Evolutionary conservation across 1,284 basidiomycete species (phyloP).

Genomic region (Fomitopsis palustris): DNA sequence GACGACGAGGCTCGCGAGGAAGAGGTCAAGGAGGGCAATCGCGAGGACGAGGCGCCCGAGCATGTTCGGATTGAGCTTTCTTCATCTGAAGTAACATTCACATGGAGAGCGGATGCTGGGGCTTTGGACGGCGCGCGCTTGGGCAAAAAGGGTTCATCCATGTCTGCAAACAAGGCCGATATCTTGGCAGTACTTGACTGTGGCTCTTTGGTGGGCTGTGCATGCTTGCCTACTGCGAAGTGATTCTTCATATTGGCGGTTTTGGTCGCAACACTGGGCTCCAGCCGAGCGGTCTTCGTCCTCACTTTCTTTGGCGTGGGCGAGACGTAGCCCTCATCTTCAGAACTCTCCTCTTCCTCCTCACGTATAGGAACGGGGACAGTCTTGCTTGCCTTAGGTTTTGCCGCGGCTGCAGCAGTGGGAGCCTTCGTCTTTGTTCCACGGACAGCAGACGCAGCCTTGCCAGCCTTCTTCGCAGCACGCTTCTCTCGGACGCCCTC

Average conservation of each 20-base stretch:
- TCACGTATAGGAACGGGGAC: slow-evolving; percentile 1
- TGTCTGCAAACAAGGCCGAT: not conserved
- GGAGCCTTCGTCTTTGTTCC: slow-evolving; percentile 7
- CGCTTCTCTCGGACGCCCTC: slow-evolving; percentile 51
- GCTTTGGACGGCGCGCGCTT: not conserved
- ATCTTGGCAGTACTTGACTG: not conserved
- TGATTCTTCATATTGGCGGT: not conserved
- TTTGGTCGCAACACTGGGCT: not conserved
- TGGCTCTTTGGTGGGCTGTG: not conserved
- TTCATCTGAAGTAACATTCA: not conserved
- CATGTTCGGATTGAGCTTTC: too few species aligned
- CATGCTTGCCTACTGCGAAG: not conserved
- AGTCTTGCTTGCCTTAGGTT: slow-evolving; percentile 7
- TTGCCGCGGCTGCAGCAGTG: slow-evolving; percentile 2
- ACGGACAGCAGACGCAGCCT: slow-evolving; percentile 2
- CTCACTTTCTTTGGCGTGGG: slow-evolving; percentile 1
- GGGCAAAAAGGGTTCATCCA: not conserved
- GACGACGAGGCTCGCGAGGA: slow-evolving; percentile 9
- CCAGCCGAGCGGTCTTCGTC: not conserved
- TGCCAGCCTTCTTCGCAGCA: slow-evolving; percentile 34
- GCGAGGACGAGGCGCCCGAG: not conserved
- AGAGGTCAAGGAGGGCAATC: not conserved
- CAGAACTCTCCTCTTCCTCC: slow-evolving; percentile 16
- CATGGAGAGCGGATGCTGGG: not conserved
- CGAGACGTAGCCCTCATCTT: slow-evolving; percentile 1